Base-by-base conservation (phyloP, 768 basidiomycete species). In the Leccinum barrowsii region DNA sequence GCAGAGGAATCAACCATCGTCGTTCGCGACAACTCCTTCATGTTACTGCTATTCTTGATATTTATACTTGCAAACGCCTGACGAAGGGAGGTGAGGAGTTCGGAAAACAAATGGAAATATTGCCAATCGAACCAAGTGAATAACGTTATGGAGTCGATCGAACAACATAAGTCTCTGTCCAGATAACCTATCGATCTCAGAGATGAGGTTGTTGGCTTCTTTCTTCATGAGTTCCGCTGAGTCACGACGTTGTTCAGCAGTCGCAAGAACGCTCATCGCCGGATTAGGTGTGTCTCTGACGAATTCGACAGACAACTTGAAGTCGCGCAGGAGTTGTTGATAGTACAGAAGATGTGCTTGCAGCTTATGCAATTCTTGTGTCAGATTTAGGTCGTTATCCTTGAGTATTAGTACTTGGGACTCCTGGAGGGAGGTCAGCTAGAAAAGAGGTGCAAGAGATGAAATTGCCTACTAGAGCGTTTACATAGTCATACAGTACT, bases 31-130 rank as follows among this genome's bases (percentile, higher is more conserved):
- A 86, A 75, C 44, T 68, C 54, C 50, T 79, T 70, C 80, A 83
- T 84, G 10, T 74, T 73, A 57, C 67, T 75, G 65, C 79, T 83
- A 57, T 86, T 84, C 3, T 62, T 63, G 30, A 85, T 82, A 57
- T 81, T 85, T 4, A 85, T 81, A 49, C 74, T 80, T 54, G 81
- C 81, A 66, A 86, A 86, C 6, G 82, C 83, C 85, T 86, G 57
- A 13, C 28, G 34, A 46, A 56, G 12, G 8, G 7, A 6, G 11
- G 42, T 63, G 17, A 61, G 44, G 19, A 54, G 48, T 11, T 28
- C 19, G 32, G 15, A 51, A 5, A 19, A 51, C 2, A 51, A 35
- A 26, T 42, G 12, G 21, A 50, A 26, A 19, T 19, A 21, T 24
- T 1, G 30, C 10, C 13, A 10, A 24, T 22, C 44, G 37, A 55